These are phyloP conservation scores for Davidsoniella neocaledoniae DNA, from an alignment of 2,329 filamentous ascomycete genomes.

Conservation along the genomic window DNA sequence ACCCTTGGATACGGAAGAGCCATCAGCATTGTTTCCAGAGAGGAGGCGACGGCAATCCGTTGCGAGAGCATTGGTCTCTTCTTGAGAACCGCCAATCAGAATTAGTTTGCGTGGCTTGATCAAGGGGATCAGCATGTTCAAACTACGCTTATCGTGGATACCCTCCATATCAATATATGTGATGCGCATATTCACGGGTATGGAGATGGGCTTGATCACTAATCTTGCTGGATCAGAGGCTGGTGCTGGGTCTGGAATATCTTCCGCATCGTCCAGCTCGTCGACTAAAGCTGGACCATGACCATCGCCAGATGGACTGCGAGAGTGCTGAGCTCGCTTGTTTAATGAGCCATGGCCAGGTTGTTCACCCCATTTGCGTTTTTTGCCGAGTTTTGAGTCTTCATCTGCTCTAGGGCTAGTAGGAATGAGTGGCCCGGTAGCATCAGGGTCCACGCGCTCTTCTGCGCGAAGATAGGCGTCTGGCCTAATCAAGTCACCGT, in stretches of 20 bases:
- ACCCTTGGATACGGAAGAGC: slow-evolving; percentile 17
- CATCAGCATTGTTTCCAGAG: slow-evolving; percentile 27
- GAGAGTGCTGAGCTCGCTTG: slow-evolving; percentile 40
- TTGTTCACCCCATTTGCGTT: slow-evolving; percentile 52
- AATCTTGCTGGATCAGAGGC: slow-evolving; percentile 49
- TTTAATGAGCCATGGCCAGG: slow-evolving; percentile 23
- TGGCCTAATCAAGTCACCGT: slow-evolving; percentile 80
- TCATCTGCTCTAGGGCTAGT: slow-evolving; percentile 31
- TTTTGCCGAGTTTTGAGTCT: slow-evolving; percentile 63
- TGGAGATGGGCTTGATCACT: slow-evolving; percentile 41
- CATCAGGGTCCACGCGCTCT: slow-evolving; percentile 60
- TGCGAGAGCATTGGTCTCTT: slow-evolving; percentile 65
- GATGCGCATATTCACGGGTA: slow-evolving; percentile 58
- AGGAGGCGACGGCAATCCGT: slow-evolving; percentile 60
- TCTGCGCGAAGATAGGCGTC: slow-evolving; percentile 90
- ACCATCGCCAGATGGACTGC: slow-evolving; percentile 28
- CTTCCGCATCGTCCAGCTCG: slow-evolving; percentile 42
- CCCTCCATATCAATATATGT: slow-evolving; percentile 85
- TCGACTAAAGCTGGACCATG: slow-evolving; percentile 28
- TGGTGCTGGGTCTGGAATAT: slow-evolving; percentile 36
- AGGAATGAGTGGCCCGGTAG: slow-evolving; percentile 2
- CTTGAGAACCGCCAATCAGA: slow-evolving; percentile 62
- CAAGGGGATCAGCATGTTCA: slow-evolving; percentile 87
- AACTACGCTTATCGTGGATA: slow-evolving; percentile 78
- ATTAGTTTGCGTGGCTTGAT: slow-evolving; percentile 92